phyloP scores from a whole-genome alignment of 192 early-diverging fungal genomes.

The Funneliformis geosporum region DNA sequence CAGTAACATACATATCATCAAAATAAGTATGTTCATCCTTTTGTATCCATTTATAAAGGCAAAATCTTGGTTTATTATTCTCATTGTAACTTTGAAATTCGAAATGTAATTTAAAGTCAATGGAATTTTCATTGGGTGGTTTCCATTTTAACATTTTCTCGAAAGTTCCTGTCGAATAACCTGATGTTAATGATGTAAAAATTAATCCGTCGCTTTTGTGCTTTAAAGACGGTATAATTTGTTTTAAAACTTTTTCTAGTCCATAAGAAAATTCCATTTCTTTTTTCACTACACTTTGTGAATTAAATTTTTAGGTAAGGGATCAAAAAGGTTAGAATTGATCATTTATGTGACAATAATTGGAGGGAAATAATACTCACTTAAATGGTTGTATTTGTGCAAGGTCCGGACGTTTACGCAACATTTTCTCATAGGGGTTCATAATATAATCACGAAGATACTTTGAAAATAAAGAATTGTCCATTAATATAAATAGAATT shows the following conservation, averaged over 20 bases:
- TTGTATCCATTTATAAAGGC: conserved; percentile 50
- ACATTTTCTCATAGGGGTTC: conserved; percentile 59
- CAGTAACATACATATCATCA: conserved; percentile 55
- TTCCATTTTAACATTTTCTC: conserved; percentile 85
- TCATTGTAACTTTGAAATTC: background rate
- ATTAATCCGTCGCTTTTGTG: conserved; percentile 78
- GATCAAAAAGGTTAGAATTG: background rate
- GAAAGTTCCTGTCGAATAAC: conserved; percentile 69
- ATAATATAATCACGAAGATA: conserved; percentile 66
- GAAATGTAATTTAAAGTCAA: conserved; percentile 68
- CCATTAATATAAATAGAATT: background rate
- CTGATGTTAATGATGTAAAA: conserved; percentile 63
- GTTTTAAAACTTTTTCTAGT: conserved; percentile 53
- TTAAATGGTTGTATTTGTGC: conserved; percentile 54
- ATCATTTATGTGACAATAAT: background rate
- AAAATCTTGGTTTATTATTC: conserved; percentile 46
- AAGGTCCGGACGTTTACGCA: conserved; percentile 41
- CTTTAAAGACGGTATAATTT: conserved; percentile 60
- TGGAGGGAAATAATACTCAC: conserved; percentile 36
- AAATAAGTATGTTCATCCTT: conserved; percentile 44
- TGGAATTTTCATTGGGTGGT: conserved; percentile 76
- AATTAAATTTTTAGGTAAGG: background rate
- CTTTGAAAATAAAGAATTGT: conserved; percentile 38
- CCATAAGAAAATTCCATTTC: conserved; percentile 67
- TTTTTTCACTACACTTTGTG: conserved; percentile 64